Conservation (phyloP, 805 yeast genomes). For the Barnettozyma salicaria region DNA sequence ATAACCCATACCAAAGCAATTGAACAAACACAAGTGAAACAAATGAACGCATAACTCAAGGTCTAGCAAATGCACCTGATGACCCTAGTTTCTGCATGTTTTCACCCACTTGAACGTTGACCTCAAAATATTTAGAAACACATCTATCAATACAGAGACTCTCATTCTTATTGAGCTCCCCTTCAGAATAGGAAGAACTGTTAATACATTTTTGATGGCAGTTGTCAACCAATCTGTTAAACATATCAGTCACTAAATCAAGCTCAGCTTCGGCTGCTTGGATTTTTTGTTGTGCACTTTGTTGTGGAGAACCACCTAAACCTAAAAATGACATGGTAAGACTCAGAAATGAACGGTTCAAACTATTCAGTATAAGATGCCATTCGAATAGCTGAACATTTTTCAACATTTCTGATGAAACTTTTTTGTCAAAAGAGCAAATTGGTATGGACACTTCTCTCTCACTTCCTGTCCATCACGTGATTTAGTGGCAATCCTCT, state of each 20-base stretch:
- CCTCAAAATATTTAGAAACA: conserved; percentile 90
- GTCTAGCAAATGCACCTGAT: conserved; percentile 33
- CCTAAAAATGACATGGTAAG: conserved; percentile 62
- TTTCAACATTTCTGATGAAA: too few species aligned
- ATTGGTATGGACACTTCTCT: too few species aligned
- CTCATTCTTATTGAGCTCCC: conserved; percentile 73
- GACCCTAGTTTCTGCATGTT: conserved; percentile 50
- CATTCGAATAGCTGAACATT: too few species aligned
- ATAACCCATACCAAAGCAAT: too few species aligned
- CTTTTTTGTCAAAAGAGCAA: too few species aligned
- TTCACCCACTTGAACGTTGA: conserved; percentile 92
- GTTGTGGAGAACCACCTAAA: conserved; percentile 68
- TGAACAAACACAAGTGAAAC: too few species aligned
- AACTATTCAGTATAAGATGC: too few species aligned
- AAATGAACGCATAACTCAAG: conserved; percentile 7
- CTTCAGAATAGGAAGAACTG: conserved; percentile 51
- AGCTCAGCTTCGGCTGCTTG: conserved; percentile 94
- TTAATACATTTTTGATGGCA: conserved; percentile 85
- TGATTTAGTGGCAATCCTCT: too few species aligned
- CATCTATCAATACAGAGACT: conserved; percentile 90
- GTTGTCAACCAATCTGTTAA: conserved; percentile 83
- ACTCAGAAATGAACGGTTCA: background rate
- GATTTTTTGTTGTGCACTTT: conserved; percentile 68
- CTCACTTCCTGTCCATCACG: too few species aligned
- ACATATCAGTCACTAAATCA: conserved; percentile 97